Evolutionary conservation across 1,284 basidiomycete species (phyloP).

Genomic region (Heterobasidion parviporum): DNA sequence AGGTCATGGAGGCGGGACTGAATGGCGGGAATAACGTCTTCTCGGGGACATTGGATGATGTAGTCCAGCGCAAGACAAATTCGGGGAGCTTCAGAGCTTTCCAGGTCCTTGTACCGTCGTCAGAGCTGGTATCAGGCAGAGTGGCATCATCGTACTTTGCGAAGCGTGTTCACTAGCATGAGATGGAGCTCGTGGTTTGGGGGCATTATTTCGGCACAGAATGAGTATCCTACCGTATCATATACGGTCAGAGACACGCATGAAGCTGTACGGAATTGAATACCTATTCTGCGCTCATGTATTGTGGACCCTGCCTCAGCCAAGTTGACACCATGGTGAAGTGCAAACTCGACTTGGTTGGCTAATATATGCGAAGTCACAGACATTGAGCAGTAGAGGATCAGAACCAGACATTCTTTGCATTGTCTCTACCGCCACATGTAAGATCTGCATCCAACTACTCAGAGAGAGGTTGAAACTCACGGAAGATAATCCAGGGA

Average conservation of each 20-base stretch:
- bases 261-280: slow-evolving; percentile 5
- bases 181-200: slow-evolving; percentile 57
- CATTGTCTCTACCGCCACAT: slow-evolving; percentile 37
- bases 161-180: slow-evolving; percentile 78
- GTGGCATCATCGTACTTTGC: slow-evolving; percentile 42
- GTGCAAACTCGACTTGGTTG: slow-evolving; percentile 52
- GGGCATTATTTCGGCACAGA: slow-evolving; percentile 66
- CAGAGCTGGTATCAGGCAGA: not conserved
- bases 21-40: slow-evolving; percentile 65
- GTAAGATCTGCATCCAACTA: slow-evolving; percentile 3
- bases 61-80: slow-evolving; percentile 68
- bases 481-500: slow-evolving; percentile 42
- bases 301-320: slow-evolving; percentile 56
- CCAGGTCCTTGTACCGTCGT: slow-evolving; percentile 41
- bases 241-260: not conserved
- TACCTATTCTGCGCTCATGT: slow-evolving; percentile 65
- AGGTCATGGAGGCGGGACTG: slow-evolving; percentile 56
- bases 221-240: slow-evolving; percentile 52
- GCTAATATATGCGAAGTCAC: slow-evolving; percentile 29
- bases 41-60: slow-evolving; percentile 48
- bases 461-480: slow-evolving; percentile 19
- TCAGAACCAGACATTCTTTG: slow-evolving; percentile 53
- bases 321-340: slow-evolving; percentile 63
- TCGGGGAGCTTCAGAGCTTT: slow-evolving; percentile 39
- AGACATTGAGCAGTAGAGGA: slow-evolving; percentile 60